A percentile compares a stretch with the other conserved stretches of the same genome.
Conservation (phyloP, 2,329 filamentous ascomycete genomes). For the Pyricularia sp. region DNA sequence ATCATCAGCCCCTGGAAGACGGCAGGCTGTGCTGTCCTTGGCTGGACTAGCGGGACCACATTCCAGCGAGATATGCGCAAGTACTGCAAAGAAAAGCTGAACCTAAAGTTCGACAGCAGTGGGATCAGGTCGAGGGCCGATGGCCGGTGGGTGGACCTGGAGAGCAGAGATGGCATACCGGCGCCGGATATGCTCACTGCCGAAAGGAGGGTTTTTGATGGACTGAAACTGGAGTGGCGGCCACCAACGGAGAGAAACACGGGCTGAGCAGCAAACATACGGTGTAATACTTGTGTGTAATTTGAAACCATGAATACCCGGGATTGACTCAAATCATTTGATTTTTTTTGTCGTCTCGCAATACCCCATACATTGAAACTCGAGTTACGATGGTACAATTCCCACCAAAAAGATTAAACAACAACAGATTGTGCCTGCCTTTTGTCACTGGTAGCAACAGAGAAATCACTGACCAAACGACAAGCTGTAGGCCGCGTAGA, state of each 20-base stretch:
- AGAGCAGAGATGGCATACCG: slow-evolving; percentile 38
- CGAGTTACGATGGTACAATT: neutral
- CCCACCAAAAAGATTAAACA: neutral
- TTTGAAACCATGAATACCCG: neutral
- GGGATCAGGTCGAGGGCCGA: slow-evolving; percentile 62
- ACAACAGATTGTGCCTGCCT: neutral
- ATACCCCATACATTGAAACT: neutral
- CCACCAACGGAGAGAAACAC: slow-evolving; percentile 61
- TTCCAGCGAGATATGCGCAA: slow-evolving; percentile 79
- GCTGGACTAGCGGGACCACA: slow-evolving; percentile 83
- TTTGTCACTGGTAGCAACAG: neutral
- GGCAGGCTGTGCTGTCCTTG: slow-evolving; percentile 76
- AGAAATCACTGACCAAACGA: neutral
- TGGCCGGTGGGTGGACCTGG: slow-evolving; percentile 63
- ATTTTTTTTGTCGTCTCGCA: neutral
- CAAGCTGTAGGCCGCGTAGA: neutral
- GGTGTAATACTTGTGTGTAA: neutral
- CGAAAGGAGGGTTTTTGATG: slow-evolving; percentile 72
- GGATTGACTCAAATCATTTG: neutral
- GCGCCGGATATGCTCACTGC: slow-evolving; percentile 61
- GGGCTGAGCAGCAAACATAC: slow-evolving; percentile 29
- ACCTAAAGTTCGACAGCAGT: slow-evolving; percentile 86
- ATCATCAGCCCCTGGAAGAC: slow-evolving; percentile 85
- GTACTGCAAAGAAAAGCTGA: slow-evolving; percentile 64
- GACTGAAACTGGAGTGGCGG: slow-evolving; percentile 60